Evolutionary conservation across 2,329 filamentous ascomycete genomes (phyloP).

Genomic region (Ophiocordyceps camponoti-rufipedis): DNA sequence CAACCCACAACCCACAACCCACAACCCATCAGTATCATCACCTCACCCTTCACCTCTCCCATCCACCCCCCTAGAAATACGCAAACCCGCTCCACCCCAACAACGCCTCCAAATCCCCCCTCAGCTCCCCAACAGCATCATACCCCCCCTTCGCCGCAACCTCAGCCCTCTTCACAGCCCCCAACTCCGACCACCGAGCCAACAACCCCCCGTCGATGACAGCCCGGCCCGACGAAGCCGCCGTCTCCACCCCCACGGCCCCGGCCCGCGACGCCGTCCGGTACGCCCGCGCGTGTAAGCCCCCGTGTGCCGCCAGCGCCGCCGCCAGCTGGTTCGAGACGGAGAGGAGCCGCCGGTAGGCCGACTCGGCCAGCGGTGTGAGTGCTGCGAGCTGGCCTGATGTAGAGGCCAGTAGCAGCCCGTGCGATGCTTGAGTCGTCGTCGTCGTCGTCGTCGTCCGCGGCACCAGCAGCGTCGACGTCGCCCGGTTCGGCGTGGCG

Average conservation of each 20-base stretch:
- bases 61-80: slow-evolving; percentile 24
- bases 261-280: slow-evolving; percentile 28
- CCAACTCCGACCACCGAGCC: slow-evolving; percentile 56
- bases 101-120: slow-evolving; percentile 48
- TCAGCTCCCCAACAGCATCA: slow-evolving; percentile 43
- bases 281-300: slow-evolving; percentile 70
- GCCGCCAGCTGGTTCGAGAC: slow-evolving; percentile 65
- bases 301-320: slow-evolving; percentile 57
- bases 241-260: slow-evolving; percentile 35
- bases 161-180: slow-evolving; percentile 52
- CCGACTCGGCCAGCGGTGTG: slow-evolving; percentile 57
- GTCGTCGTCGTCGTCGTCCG: slow-evolving; percentile 26
- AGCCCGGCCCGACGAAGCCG: slow-evolving; percentile 36
- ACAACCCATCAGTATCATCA: too few relatives aligned
- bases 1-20: too few relatives aligned
- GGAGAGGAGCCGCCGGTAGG: slow-evolving; percentile 69
- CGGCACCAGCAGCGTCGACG: slow-evolving; percentile 58
- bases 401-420: slow-evolving; percentile 51
- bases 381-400: slow-evolving; percentile 64
- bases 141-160: slow-evolving; percentile 58
- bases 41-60: too few relatives aligned
- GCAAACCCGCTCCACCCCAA: slow-evolving; percentile 45
- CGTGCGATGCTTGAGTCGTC: slow-evolving; percentile 13
- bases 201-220: slow-evolving; percentile 68
- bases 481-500: slow-evolving; percentile 59